Evolutionary conservation across 257 asterid species (phyloP), one percentile per base, ranked within the genome.

Genomic region (Capsicum chinense): DNA sequence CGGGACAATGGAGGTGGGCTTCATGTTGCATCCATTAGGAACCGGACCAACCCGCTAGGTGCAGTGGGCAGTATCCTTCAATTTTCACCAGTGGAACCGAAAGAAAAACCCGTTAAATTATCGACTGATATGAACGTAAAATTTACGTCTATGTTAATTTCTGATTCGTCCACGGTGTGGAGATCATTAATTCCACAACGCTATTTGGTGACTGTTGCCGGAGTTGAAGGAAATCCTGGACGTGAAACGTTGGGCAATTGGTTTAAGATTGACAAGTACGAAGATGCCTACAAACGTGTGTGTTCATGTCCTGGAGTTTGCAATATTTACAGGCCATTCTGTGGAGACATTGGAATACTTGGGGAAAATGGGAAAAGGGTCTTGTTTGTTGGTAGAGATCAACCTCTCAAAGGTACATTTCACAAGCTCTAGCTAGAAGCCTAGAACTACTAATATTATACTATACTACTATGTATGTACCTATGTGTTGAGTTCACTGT

Each of bases 291-390:
- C 63, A 84, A 79, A 62, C 17, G 79, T 84, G 80, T 66, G n/a
- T 84, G 15, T 76, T 84, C 21, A 21, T 21, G 86, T 71, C 86
- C 86, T 37, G 80, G 68, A 2, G 86, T 84, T 37, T 84, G 86
- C 26, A 5, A 19, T 1, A 14, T 2, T 1, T 79, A 80, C 11
- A 66, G 60, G n/a, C 83, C 81, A 3, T 11, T 79, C 11, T 85
- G 81, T 35, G 74, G 82, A 10, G 81, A 80, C 1, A 48, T 79
- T 1, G 84, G 73, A 5, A 26, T 69, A 19, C 76, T 37, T 21
- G 56, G 44, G 0, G 83, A 74, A 14, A 21, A 5, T 67, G 80
- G 81, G 2, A 19, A 33, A 19, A 73, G 84, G 15, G 39, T 78
- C 7, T 13, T 71, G 5, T 42, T 52, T 57, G 74, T 80, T 7